Evolutionary conservation across 1,284 basidiomycete species (phyloP).

Genomic region (Phellinidium pouzarii): DNA sequence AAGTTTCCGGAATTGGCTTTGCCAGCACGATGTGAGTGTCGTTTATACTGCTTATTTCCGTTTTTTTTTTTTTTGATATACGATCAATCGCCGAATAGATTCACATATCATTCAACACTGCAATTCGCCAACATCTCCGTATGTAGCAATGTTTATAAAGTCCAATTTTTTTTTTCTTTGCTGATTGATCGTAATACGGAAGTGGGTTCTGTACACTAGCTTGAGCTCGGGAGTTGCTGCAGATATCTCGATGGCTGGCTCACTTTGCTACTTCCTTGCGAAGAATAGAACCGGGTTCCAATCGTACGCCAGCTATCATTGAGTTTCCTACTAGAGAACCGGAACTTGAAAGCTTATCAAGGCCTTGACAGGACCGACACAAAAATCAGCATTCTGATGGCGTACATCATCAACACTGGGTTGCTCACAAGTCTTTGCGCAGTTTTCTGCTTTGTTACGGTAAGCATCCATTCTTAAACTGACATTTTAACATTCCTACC

Average conservation of each 20-base stretch:
- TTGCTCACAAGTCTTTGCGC: conserved; percentile 15
- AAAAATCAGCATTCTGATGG: conserved; percentile 12
- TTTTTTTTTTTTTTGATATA: not conserved
- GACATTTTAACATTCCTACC: not conserved
- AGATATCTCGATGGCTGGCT: conserved; percentile 13
- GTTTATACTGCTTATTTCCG: not conserved
- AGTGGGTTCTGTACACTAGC: conserved; percentile 14
- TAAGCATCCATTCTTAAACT: not conserved
- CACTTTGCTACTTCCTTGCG: conserved; percentile 12
- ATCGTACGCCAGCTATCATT: not conserved
- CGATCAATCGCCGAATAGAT: not conserved
- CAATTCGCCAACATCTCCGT: conserved; percentile 9
- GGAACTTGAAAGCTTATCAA: no score
- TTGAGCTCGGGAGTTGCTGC: conserved; percentile 12
- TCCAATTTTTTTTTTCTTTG: not conserved
- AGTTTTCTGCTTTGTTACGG: conserved; percentile 5
- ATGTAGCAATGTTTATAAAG: not conserved
- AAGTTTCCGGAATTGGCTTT: conserved; percentile 13
- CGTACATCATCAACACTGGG: conserved; percentile 17
- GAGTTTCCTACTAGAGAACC: no score
- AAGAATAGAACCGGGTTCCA: conserved; percentile 15
- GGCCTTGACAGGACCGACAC: conserved; percentile 7
- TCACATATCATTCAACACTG: conserved; percentile 4
- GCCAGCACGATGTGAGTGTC: conserved; percentile 3
- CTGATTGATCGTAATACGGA: not conserved